Evolutionary conservation across 2,329 filamentous ascomycete genomes (phyloP).

Genomic region (Cladophialophora chaetospira): DNA sequence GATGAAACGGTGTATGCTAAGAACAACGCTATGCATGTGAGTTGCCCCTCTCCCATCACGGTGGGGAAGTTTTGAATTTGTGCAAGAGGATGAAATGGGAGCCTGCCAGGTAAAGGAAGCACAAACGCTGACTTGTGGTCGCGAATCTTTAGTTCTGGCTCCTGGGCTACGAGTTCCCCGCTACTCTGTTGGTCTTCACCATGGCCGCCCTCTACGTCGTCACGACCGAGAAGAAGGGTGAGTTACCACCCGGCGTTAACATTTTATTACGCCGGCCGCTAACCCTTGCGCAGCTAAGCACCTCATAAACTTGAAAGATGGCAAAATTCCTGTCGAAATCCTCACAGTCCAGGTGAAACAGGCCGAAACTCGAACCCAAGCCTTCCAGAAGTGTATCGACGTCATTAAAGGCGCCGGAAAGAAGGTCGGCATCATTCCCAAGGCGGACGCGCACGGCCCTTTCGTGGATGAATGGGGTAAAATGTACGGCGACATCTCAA

Average conservation of each 20-base stretch:
- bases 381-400: slow-evolving; percentile 80
- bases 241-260: slow-evolving; percentile 16
- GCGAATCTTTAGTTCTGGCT: slow-evolving; percentile 78
- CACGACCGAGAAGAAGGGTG: slow-evolving; percentile 97
- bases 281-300: slow-evolving; percentile 70
- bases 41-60: slow-evolving; percentile 38
- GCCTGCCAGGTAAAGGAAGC: background rate
- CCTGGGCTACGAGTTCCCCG: slow-evolving; percentile 96
- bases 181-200: slow-evolving; percentile 91
- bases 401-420: slow-evolving; percentile 87
- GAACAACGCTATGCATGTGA: slow-evolving; percentile 92
- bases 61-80: background rate
- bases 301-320: slow-evolving; percentile 85
- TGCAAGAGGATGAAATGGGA: background rate
- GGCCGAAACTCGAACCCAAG: slow-evolving; percentile 84
- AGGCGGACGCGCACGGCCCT: slow-evolving; percentile 80
- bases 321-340: slow-evolving; percentile 89
- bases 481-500: slow-evolving; percentile 72
- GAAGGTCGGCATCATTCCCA: slow-evolving; percentile 83
- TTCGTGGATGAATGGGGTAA: slow-evolving; percentile 98
- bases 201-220: slow-evolving; percentile 85
- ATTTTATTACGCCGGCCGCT: slow-evolving; percentile 40
- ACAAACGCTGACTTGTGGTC: background rate
- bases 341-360: slow-evolving; percentile 84
- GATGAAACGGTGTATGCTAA: slow-evolving; percentile 84